Evolutionary conservation across 768 basidiomycete genomes (phyloP).

Genomic region (Leccinum sublutescens): DNA sequence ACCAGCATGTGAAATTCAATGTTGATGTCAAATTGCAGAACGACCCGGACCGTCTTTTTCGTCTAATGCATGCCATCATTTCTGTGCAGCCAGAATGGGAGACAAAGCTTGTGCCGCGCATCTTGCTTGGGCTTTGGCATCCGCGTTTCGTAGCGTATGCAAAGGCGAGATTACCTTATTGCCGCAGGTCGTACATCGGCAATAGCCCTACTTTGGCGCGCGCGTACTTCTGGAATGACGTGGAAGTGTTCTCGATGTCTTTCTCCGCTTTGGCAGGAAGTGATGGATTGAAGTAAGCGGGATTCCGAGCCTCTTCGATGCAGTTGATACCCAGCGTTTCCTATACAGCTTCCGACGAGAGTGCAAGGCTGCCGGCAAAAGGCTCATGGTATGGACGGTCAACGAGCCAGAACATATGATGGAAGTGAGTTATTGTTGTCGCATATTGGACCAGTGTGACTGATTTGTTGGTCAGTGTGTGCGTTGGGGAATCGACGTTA

Average conservation of each 20-base stretch:
- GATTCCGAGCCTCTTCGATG: not conserved
- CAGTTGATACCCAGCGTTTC: slow-evolving; percentile 5
- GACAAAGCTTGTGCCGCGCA: slow-evolving; percentile 71
- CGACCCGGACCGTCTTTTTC: slow-evolving; percentile 82
- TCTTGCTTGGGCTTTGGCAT: slow-evolving; percentile 87
- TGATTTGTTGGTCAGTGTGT: slow-evolving; percentile 46
- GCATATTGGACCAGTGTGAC: not conserved
- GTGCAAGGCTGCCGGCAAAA: slow-evolving; percentile 77
- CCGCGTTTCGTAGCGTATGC: slow-evolving; percentile 84
- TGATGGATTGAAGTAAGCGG: slow-evolving; percentile 67
- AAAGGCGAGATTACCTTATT: slow-evolving; percentile 73
- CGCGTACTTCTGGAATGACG: slow-evolving; percentile 86
- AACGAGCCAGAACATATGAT: slow-evolving; percentile 88
- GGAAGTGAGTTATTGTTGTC: slow-evolving; percentile 53
- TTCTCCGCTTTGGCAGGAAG: slow-evolving; percentile 68
- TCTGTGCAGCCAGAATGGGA: slow-evolving; percentile 68
- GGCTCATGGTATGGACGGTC: slow-evolving; percentile 94
- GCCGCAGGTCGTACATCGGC: slow-evolving; percentile 84
- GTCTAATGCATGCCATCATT: slow-evolving; percentile 70
- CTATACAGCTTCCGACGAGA: slow-evolving; percentile 69
- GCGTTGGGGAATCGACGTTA: slow-evolving; percentile 74
- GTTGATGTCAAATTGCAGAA: slow-evolving; percentile 95
- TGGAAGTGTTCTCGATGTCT: slow-evolving; percentile 82
- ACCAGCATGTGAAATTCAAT: slow-evolving; percentile 74
- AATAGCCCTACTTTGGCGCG: slow-evolving; percentile 66